phyloP scores from a whole-genome alignment of 2,329 filamentous ascomycete genomes.

The Shiraia bambusicola region DNA sequence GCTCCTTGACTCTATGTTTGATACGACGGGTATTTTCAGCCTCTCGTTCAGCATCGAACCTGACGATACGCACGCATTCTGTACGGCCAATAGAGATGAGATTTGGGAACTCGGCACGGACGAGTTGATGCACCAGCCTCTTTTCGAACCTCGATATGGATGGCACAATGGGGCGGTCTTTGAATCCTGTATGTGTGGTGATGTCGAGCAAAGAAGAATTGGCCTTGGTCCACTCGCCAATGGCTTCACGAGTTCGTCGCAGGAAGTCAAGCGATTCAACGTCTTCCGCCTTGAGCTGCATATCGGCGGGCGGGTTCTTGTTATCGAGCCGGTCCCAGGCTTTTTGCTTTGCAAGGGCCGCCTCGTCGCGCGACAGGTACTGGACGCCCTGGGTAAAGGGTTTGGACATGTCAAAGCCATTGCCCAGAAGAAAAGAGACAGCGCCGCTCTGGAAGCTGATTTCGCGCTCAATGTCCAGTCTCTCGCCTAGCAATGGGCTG shows the following conservation, averaged over 20 bases:
- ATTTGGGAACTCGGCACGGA: slow-evolving; percentile 61
- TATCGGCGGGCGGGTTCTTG: slow-evolving; percentile 41
- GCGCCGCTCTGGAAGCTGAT: slow-evolving; percentile 62
- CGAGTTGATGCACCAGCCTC: slow-evolving; percentile 64
- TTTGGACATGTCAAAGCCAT: slow-evolving; percentile 60
- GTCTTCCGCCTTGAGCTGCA: slow-evolving; percentile 56
- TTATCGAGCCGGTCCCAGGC: slow-evolving; percentile 47
- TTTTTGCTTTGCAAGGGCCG: slow-evolving; percentile 50
- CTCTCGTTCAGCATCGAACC: slow-evolving; percentile 48
- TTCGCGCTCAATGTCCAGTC: slow-evolving; percentile 60
- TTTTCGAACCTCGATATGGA: slow-evolving; percentile 57
- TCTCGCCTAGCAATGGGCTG: slow-evolving; percentile 57
- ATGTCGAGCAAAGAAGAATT: slow-evolving; percentile 25
- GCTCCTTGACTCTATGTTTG: slow-evolving; percentile 43
- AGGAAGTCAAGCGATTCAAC: slow-evolving; percentile 56
- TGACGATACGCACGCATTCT: slow-evolving; percentile 48
- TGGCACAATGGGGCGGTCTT: slow-evolving; percentile 12
- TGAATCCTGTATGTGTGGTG: slow-evolving; percentile 31
- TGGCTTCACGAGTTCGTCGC: slow-evolving; percentile 46
- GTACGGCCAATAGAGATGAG: slow-evolving; percentile 47
- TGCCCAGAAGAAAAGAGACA: slow-evolving; percentile 60
- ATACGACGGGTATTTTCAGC: slow-evolving; percentile 41
- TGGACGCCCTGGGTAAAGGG: slow-evolving; percentile 60
- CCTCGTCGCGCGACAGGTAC: slow-evolving; percentile 64
- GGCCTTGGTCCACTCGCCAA: slow-evolving; percentile 49